phyloP scores from a whole-genome alignment of 2,329 filamentous ascomycete genomes.

The Fusarium verticillioides region DNA sequence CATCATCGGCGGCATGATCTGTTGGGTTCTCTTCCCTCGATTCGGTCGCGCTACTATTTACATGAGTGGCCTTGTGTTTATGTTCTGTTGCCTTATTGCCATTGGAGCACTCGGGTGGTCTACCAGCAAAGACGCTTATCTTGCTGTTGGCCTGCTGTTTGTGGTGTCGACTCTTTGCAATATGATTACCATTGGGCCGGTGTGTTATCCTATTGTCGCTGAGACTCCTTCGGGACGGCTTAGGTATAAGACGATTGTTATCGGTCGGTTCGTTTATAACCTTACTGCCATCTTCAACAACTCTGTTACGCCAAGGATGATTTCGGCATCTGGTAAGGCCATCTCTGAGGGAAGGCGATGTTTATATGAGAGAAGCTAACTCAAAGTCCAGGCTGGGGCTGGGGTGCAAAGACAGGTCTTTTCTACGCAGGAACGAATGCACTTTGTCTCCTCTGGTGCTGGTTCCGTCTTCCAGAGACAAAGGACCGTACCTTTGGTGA shows the following conservation, averaged over 20 bases:
- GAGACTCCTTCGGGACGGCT: conserved; percentile 57
- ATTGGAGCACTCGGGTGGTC: conserved; percentile 28
- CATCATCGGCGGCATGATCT: conserved; percentile 53
- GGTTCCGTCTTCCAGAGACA: conserved; percentile 47
- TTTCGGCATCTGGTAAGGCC: conserved; percentile 17
- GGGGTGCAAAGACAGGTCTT: conserved; percentile 54
- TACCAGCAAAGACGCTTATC: not conserved
- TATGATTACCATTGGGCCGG: conserved; percentile 51
- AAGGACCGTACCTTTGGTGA: conserved; percentile 46
- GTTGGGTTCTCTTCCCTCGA: conserved; percentile 54
- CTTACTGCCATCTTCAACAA: conserved; percentile 54
- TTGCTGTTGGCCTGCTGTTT: conserved; percentile 40
- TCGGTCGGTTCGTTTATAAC: conserved; percentile 57
- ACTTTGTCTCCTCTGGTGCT: conserved; percentile 53
- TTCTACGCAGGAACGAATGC: conserved; percentile 47
- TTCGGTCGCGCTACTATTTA: conserved; percentile 55
- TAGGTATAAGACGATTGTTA: conserved; percentile 57
- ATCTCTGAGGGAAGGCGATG: too few relatives aligned
- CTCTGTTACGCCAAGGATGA: conserved; percentile 51
- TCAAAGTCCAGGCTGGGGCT: not conserved
- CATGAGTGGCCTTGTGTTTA: conserved; percentile 52
- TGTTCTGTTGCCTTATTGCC: conserved; percentile 51
- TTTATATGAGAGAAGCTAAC: not conserved
- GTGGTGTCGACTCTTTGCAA: conserved; percentile 48
- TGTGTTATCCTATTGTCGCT: conserved; percentile 53